Evolutionary conservation across 164 flowering plant genomes (phyloP).

Genomic region (Hamamelis virginiana): DNA sequence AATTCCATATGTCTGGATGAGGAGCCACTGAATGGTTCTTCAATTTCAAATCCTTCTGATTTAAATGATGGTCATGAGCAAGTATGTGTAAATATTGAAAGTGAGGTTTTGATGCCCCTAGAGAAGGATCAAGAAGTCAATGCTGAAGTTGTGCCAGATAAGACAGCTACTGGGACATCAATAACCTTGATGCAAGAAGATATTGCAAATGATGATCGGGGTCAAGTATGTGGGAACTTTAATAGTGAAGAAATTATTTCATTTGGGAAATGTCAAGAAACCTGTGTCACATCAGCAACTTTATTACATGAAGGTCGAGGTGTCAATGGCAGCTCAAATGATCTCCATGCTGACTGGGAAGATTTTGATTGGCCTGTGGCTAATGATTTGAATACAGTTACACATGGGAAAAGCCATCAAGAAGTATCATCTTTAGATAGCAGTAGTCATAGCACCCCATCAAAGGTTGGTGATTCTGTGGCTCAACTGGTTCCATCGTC

Average conservation of each 20-base stretch:
- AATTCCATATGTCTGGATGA: neutral
- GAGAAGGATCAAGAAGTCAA: conserved; percentile 10
- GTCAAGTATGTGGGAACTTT: neutral
- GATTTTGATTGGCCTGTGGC: conserved; percentile 3
- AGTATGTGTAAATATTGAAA: conserved; percentile 7
- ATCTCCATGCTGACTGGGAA: neutral
- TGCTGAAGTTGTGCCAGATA: conserved; percentile 1
- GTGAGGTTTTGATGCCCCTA: conserved; percentile 17
- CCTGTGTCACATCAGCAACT: too few relatives aligned
- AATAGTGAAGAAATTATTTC: neutral
- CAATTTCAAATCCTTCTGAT: conserved; percentile 6
- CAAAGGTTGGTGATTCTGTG: conserved; percentile 6
- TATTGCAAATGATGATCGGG: neutral
- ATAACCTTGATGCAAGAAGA: neutral
- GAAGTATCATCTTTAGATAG: conserved; percentile 3
- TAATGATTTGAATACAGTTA: conserved; percentile 11
- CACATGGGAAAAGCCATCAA: neutral
- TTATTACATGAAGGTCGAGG: too few relatives aligned
- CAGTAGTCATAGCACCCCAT: too few relatives aligned
- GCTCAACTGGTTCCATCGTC: conserved; percentile 3
- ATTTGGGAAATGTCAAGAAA: too few relatives aligned
- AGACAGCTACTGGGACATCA: neutral
- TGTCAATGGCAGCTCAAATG: neutral
- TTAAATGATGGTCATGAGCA: conserved; percentile 10
- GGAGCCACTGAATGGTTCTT: conserved; percentile 1